Evolutionary conservation across 1,139 yeast genomes (phyloP).

Genomic region (Hemisphaericaspora xylofermentans): DNA sequence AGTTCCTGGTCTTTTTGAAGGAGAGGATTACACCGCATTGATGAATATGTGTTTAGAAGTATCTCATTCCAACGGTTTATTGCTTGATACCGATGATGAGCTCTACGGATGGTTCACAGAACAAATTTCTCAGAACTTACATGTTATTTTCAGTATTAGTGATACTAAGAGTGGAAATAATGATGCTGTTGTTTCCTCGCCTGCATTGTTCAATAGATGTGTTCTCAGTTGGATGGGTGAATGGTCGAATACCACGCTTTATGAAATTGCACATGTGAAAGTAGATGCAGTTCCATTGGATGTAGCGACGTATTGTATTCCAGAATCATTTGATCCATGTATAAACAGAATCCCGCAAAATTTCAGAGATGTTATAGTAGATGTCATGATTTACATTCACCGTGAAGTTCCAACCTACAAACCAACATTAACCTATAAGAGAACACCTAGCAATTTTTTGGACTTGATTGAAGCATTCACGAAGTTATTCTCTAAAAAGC

Average conservation of each 20-base stretch:
- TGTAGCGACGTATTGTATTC: conserved; percentile 36
- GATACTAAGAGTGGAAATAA: conserved; percentile 45
- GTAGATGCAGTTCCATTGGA: conserved; percentile 54
- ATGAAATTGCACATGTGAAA: conserved; percentile 48
- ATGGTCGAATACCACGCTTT: conserved; percentile 59
- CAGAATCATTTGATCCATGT: conserved; percentile 22
- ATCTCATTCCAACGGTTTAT: conserved; percentile 58
- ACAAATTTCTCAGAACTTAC: conserved; percentile 70
- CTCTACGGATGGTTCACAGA: conserved; percentile 71
- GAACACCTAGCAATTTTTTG: conserved; percentile 49
- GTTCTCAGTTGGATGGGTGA: conserved; percentile 88
- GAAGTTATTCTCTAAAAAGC: conserved; percentile 41
- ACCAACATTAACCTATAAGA: conserved; percentile 10
- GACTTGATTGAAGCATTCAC: conserved; percentile 52
- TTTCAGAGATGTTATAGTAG: conserved; percentile 49
- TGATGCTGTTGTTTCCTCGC: conserved; percentile 63
- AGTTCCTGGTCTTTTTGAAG: conserved; percentile 85
- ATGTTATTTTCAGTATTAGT: conserved; percentile 77
- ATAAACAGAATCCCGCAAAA: conserved; percentile 10
- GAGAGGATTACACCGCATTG: conserved; percentile 60
- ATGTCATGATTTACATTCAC: conserved; percentile 51
- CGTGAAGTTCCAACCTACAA: conserved; percentile 15
- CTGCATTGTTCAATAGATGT: conserved; percentile 90
- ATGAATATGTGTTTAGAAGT: conserved; percentile 60
- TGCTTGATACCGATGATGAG: conserved; percentile 72